These are phyloP conservation scores for Termitomyces eurrhizus DNA, from an alignment of 768 basidiomycete species.

Conservation along the genomic window DNA sequence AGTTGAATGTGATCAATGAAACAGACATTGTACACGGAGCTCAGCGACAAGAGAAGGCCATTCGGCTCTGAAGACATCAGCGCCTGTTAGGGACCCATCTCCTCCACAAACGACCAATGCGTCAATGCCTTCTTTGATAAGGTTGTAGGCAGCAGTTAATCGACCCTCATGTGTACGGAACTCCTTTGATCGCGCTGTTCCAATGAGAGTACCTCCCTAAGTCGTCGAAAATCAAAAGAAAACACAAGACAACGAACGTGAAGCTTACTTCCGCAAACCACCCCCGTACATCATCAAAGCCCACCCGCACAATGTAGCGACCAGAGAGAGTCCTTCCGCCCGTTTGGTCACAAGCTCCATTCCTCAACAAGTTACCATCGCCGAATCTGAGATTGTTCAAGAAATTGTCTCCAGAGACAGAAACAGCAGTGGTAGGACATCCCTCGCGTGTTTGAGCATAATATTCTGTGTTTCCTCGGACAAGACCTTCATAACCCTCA, in stretches of 20 bases:
- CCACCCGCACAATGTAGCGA: slow-evolving; percentile 90
- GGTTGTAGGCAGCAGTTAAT: slow-evolving; percentile 78
- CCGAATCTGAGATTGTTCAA: slow-evolving; percentile 78
- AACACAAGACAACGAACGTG: background rate
- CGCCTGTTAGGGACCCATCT: slow-evolving; percentile 95
- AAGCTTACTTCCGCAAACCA: slow-evolving; percentile 80
- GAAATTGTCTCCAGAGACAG: slow-evolving; percentile 29
- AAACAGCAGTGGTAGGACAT: slow-evolving; percentile 7
- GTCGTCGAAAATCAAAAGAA: background rate
- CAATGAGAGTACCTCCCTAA: slow-evolving; percentile 92
- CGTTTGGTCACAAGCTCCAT: slow-evolving; percentile 76
- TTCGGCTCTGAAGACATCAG: slow-evolving; percentile 89
- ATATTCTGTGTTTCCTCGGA: slow-evolving; percentile 71
- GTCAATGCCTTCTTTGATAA: slow-evolving; percentile 96
- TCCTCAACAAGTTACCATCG: slow-evolving; percentile 69
- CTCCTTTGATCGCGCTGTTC: slow-evolving; percentile 81
- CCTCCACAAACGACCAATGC: slow-evolving; percentile 97
- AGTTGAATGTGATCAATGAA: background rate
- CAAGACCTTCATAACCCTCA: slow-evolving; percentile 97
- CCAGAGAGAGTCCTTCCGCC: slow-evolving; percentile 78
- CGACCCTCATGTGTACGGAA: slow-evolving; percentile 91
- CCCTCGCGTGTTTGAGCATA: slow-evolving; percentile 18
- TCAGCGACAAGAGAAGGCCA: slow-evolving; percentile 82
- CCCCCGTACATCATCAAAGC: slow-evolving; percentile 96
- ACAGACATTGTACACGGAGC: slow-evolving; percentile 58